Evolutionary conservation across 2,329 filamentous ascomycete species (phyloP).

Genomic region (Talaromyces piceae): DNA sequence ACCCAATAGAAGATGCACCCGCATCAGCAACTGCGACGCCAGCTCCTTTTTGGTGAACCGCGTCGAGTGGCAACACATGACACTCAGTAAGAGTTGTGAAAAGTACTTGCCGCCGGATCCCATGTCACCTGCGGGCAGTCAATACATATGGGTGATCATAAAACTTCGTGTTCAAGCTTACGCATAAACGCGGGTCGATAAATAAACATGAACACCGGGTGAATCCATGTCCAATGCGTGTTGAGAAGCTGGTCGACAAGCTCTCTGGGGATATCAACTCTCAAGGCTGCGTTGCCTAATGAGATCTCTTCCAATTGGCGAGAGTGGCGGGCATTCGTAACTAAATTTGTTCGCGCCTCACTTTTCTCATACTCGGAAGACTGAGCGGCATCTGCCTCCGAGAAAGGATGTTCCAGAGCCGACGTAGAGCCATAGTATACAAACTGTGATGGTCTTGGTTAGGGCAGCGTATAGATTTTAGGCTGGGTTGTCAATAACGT

Average conservation of each 20-base stretch:
- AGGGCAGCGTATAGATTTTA: not conserved
- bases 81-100: slow-evolving; percentile 19
- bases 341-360: not conserved
- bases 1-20: not conserved
- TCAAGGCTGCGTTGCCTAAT: slow-evolving; percentile 12
- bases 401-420: not conserved
- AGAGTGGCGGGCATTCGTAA: not conserved
- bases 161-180: not conserved
- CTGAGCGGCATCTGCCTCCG: not conserved
- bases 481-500: not conserved
- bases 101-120: slow-evolving; percentile 12
- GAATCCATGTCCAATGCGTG: slow-evolving; percentile 23
- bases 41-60: not conserved
- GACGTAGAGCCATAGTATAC: not conserved
- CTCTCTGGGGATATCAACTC: slow-evolving; percentile 18
- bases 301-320: not conserved
- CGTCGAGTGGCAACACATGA: slow-evolving; percentile 1
- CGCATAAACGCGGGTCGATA: slow-evolving; percentile 23
- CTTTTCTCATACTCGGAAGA: not conserved
- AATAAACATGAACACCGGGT: slow-evolving; percentile 22
- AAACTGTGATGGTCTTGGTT: not conserved
- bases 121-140: slow-evolving; percentile 11
- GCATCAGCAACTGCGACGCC: not conserved
- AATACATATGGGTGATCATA: not conserved
- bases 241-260: slow-evolving; percentile 19